Evolutionary conservation across 352 stramenopile genomes (phyloP), one percentile per base, ranked within the genome.

Genomic region (Pythium aquatile): DNA sequence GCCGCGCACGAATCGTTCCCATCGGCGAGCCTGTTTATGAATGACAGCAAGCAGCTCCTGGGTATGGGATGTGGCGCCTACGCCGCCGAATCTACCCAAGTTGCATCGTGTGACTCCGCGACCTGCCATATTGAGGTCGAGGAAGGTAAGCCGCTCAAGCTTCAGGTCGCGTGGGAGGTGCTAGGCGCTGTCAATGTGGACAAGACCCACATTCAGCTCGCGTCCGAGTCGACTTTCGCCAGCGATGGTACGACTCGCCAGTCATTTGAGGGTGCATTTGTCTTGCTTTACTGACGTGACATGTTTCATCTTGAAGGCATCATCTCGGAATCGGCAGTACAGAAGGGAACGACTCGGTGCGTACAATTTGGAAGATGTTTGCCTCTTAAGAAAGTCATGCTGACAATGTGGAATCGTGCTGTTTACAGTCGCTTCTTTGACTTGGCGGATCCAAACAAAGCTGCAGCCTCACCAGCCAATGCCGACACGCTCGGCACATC

Each of bases 131-230:
- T 87, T 40, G 51, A 61, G 46, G 24, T 59, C 3, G 37, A 62
- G 29, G 54, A 62, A 2, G 71, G 44, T 1, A 78, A 70, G 20
- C 60, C 63, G 3, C 63, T 78, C 9, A 90, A 90, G 58, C 32
- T 95, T 0, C 82, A 92, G 64, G 42, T 93, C 3, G 79, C 73
- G 35, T 93, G 84, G 87, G 84, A 95, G 54, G 77, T 95, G 14
- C 78, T 95, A 29, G 87, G 87, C 2, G 81, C 83, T 5, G 76
- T 95, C 47, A 87, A 57, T 10, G 79, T 93, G 8, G 84, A 95
- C 58, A 80, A 78, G 58, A 95, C 86, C 32, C 67, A 85, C 44
- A 67, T 93, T 6, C 73, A 93, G 63, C 68, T 93, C 13, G 79
- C 85, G 16, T 81, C 81, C 1, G 80, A 70, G 33, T 51, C 55